These are phyloP conservation scores for Globisporangium paroecandrum DNA, from an alignment of 352 stramenopile genomes.

Conservation along the genomic window DNA sequence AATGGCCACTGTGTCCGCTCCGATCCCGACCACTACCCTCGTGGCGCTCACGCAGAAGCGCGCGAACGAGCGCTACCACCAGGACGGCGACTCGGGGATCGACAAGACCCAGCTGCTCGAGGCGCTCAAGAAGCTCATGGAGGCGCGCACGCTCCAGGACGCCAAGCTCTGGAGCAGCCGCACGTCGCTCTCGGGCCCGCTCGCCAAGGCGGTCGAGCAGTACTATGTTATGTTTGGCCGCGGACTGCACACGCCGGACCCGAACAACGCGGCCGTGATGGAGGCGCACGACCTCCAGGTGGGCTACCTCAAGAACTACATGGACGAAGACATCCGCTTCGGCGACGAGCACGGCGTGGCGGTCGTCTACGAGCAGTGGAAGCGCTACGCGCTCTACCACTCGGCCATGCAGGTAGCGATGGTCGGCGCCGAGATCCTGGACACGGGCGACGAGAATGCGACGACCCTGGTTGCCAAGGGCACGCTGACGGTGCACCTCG, in stretches of 20 bases:
- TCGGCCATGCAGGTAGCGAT: conserved; percentile 18
- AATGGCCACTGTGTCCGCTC: neutral
- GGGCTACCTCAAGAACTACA: conserved; percentile 36
- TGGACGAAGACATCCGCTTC: conserved; percentile 43
- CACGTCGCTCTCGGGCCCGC: conserved; percentile 13
- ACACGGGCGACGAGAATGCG: conserved; percentile 9
- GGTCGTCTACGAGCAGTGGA: conserved; percentile 24
- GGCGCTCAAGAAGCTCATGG: conserved; percentile 12
- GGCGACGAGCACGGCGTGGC: conserved; percentile 12
- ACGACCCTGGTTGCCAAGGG: conserved; percentile 17
- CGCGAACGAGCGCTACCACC: conserved; percentile 14
- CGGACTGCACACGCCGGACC: conserved; percentile 13
- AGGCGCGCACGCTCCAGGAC: conserved; percentile 14
- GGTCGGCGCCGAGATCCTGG: conserved; percentile 9
- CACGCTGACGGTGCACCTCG: conserved; percentile 13
- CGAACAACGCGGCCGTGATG: conserved; percentile 1
- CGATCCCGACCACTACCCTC: conserved; percentile 11
- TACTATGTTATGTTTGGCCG: conserved; percentile 21
- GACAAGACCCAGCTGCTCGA: conserved; percentile 15
- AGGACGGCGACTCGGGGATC: conserved; percentile 6
- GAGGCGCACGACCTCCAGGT: conserved; percentile 19
- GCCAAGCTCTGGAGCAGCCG: conserved; percentile 19
- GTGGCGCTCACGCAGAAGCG: conserved; percentile 12
- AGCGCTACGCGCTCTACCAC: conserved; percentile 21
- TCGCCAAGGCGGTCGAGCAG: conserved; percentile 18